Conservation (phyloP, 1,284 basidiomycete genomes). For the Puccinia polysora region DNA sequence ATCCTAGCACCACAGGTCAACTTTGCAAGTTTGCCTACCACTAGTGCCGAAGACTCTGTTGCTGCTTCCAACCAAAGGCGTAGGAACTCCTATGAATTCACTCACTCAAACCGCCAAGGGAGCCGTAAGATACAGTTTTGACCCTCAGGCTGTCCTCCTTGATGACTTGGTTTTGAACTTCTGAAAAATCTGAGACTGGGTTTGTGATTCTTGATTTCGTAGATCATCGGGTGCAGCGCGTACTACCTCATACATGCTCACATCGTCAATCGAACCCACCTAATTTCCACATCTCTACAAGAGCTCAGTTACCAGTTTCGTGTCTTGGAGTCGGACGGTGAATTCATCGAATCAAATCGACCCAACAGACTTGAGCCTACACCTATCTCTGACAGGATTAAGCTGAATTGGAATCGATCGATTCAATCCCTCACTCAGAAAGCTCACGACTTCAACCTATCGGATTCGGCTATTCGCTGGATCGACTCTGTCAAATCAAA, state of each 20-base stretch:
- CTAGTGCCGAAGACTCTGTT: too few relatives aligned
- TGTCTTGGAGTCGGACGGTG: not conserved
- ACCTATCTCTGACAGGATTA: not conserved
- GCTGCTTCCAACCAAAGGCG: too few relatives aligned
- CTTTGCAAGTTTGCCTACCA: too few relatives aligned
- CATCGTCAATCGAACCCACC: conserved; percentile 17
- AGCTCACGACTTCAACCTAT: conserved; percentile 6
- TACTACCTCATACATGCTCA: conserved; percentile 21
- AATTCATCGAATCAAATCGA: not conserved
- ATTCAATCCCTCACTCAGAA: not conserved
- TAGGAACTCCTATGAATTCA: too few relatives aligned
- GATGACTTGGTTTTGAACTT: not conserved
- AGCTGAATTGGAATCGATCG: conserved; percentile 14
- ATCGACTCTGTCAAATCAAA: conserved; percentile 1
- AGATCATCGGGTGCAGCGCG: conserved; percentile 9
- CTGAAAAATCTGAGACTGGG: not conserved
- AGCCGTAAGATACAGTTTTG: conserved; percentile 2
- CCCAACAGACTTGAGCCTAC: not conserved
- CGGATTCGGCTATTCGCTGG: conserved; percentile 1
- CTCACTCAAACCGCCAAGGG: conserved; percentile 16
- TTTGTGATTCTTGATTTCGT: not conserved
- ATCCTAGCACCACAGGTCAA: too few relatives aligned
- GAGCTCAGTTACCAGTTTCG: conserved; percentile 21
- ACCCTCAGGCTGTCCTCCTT: too few relatives aligned
- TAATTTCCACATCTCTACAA: conserved; percentile 7